Evolutionary conservation across 2,329 filamentous ascomycete species (phyloP), one percentile per base, ranked within the genome.

Genomic region (Biscogniauxia sp.): DNA sequence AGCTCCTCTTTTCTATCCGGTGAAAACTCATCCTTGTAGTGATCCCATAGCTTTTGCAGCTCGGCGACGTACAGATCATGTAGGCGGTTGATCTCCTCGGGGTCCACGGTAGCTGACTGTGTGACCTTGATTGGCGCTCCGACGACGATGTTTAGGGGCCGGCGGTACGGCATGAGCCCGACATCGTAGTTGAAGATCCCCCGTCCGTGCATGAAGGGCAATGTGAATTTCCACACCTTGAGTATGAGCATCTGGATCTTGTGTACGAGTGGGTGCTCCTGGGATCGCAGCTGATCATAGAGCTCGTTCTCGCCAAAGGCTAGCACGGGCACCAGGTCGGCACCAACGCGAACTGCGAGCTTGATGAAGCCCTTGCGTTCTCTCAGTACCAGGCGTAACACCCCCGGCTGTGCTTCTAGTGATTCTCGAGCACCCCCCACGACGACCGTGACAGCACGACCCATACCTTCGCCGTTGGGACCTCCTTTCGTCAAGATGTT

Each of bases 111-210:
- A 37, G 84, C 78, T 20, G 82, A 77, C 63, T 83, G 79, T 55
- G 82, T 78, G 5, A 97, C 89, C 64, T 82, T 80, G 63, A 97
- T 92, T 0, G 94, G 93, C 56, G 85, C 83, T 3, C 94, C 94
- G 15, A 97, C 91, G 13, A 99, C 93, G 54, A 97, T 86, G 72
- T 98, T 95, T 61, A 99, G 80, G 11, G 92, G 89, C 55, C 88
- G 83, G 13, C 95, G 87, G 75, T 97, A 98, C 0, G 95, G 95
- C 91, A 98, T 93, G 69, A 98, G 79, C 3, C 95, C 95, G 15
- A 97, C 92, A 74, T 99, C 95, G 73, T 99, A 98, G 76, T 99
- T 99, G 78, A 98, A 97, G 50, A 98, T 88, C 13, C 94, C 94
- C 25, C 93, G 80, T 2, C 93, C 94, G 74, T 97, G 93, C 70